Evolutionary conservation across 208 protist genomes (phyloP), one percentile per base, ranked within the genome.

Genomic region (Angomonas ambiguus): DNA sequence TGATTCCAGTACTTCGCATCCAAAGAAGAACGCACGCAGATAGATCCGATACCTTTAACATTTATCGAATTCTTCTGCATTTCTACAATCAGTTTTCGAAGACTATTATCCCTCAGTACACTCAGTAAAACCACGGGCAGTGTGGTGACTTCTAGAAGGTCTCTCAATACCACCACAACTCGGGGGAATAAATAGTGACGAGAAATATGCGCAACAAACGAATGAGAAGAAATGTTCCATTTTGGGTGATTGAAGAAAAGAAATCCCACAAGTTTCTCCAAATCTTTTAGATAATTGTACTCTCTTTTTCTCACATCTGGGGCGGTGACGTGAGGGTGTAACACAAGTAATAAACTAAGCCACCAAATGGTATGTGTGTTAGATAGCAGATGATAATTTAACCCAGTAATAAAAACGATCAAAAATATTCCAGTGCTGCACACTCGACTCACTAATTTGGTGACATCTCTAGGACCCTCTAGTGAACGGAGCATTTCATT

Each of bases 1-100:
- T 6, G 16, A 34, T 63, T 34, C 13, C 18, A 24, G 22, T n/a
- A 0, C n/a, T 51, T 34, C 1, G 55, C 27, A 6, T 79, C 75
- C 67, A 86, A 82, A 18, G 61, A 42, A 18, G 80, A 68, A 3
- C 76, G 82, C 22, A 62, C 66, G 5, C 77, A 74, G n/a, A 94
- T 79, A 11, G 83, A 88, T 31, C 88, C 88, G 62, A 94, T 65
- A 18, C 85, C 88, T 55, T 94, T 82, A 31, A 92, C 81, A 33
- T 61, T 62, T 2, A 75, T 82, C 57, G 85, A 84, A 64, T 80
- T 68, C 38, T 72, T 64, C 6, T 73, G 61, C 20, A 92, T 65
- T 30, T 76, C 76, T n/a, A 75, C 62, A 22, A 85, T 68, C 31
- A 92, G 51, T 27, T 27, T 49, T 30, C 61, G 51, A 18, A 88